Evolutionary conservation across 73 alveolate genomes (phyloP).

Genomic region (Paramecium tetraurelia): DNA sequence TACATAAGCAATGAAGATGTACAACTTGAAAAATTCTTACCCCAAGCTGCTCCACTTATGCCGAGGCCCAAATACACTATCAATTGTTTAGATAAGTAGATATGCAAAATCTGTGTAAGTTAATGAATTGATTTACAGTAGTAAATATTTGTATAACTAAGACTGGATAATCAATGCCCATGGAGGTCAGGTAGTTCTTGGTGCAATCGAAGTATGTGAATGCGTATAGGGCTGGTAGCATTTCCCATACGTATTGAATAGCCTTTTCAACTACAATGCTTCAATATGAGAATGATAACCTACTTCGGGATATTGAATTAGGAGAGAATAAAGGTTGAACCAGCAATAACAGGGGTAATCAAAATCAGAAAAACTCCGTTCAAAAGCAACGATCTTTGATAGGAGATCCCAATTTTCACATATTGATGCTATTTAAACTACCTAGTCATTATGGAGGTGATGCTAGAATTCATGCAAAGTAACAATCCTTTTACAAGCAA

Average conservation of each 20-base stretch:
- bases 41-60: constrained; percentile 17
- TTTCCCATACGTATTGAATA: not conserved
- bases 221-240: not conserved
- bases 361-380: not conserved
- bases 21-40: not conserved
- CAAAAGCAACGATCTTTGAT: not conserved
- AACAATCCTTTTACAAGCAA: not conserved
- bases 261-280: not conserved
- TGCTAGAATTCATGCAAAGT: not conserved
- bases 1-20: not conserved
- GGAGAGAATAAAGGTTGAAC: not conserved
- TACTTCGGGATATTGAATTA: not conserved
- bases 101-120: not conserved
- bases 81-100: not conserved
- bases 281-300: not conserved
- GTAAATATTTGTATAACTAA: not conserved
- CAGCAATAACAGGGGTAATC: not conserved
- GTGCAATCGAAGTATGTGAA: not conserved
- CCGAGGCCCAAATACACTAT: not conserved
- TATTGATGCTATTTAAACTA: not conserved
- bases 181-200: not conserved
- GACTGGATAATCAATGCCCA: not conserved
- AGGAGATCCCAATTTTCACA: not conserved
- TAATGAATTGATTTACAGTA: not conserved
- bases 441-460: not conserved